These are phyloP conservation scores for Aspergillus coremiiformis DNA, from an alignment of 495 filamentous ascomycete species.

Conservation along the genomic window DNA sequence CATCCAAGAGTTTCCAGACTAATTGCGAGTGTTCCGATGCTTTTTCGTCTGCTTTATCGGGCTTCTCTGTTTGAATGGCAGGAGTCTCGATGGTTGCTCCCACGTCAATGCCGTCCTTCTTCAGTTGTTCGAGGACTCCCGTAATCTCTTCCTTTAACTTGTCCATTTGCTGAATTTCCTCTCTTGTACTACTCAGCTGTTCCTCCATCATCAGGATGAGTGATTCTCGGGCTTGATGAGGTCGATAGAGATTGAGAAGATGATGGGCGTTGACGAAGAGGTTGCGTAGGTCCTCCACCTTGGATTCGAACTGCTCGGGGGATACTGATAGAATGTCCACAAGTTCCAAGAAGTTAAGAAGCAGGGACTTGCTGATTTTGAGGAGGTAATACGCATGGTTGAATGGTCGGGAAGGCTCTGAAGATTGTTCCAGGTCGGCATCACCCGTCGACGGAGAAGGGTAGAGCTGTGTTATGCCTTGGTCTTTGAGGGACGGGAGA, in stretches of 20 bases:
- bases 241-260: slow-evolving; percentile 87
- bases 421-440: slow-evolving; percentile 31
- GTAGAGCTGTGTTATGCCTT: slow-evolving; percentile 64
- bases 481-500: slow-evolving; percentile 59
- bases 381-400: slow-evolving; percentile 73
- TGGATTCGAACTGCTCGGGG: slow-evolving; percentile 53
- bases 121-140: slow-evolving; percentile 56
- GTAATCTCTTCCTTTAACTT: slow-evolving; percentile 66
- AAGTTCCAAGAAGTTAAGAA: slow-evolving; percentile 81
- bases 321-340: slow-evolving; percentile 59
- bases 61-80: neutral
- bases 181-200: slow-evolving; percentile 62
- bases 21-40: slow-evolving; percentile 22
- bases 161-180: slow-evolving; percentile 72
- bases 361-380: slow-evolving; percentile 67
- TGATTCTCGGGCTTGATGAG: slow-evolving; percentile 89
- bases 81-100: slow-evolving; percentile 2
- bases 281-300: slow-evolving; percentile 67
- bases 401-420: slow-evolving; percentile 33
- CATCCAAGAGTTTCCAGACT: slow-evolving; percentile 35
- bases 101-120: slow-evolving; percentile 32
- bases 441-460: slow-evolving; percentile 41
- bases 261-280: slow-evolving; percentile 85
- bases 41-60: slow-evolving; percentile 10
- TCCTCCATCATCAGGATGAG: slow-evolving; percentile 90